Conservation (phyloP, 2,329 filamentous ascomycete genomes). For the Colletotrichum viniferum region DNA sequence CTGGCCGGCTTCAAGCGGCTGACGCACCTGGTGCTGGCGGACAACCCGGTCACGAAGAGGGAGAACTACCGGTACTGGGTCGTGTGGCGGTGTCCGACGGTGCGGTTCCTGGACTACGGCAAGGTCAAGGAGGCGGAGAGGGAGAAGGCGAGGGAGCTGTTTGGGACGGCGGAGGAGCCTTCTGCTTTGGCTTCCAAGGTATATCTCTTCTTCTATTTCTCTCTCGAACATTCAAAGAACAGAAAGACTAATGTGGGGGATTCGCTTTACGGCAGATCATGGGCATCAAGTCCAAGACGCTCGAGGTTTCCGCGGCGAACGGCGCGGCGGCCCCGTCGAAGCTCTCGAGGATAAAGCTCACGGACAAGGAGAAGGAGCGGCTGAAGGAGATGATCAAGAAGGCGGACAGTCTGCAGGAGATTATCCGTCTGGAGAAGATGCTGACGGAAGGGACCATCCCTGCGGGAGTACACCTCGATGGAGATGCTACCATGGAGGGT, state of each 20-base stretch:
- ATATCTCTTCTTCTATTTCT: background rate
- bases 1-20: constrained; percentile 71
- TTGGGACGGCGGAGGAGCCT: constrained; percentile 79
- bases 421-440: constrained; percentile 88
- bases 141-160: constrained; percentile 75
- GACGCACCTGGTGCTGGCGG: constrained; percentile 80
- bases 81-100: constrained; percentile 81
- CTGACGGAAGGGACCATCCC: constrained; percentile 88
- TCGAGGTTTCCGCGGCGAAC: constrained; percentile 60
- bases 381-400: constrained; percentile 87
- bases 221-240: background rate
- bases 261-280: constrained; percentile 64
- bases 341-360: constrained; percentile 81
- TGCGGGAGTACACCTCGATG: constrained; percentile 61
- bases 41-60: constrained; percentile 90
- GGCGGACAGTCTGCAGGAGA: constrained; percentile 88
- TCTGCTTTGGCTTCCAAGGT: constrained; percentile 80
- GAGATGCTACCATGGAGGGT: constrained; percentile 64
- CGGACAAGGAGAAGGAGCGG: constrained; percentile 83
- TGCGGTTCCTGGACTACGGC: constrained; percentile 90
- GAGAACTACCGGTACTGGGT: constrained; percentile 96
- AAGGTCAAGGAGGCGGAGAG: constrained; percentile 91
- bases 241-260: background rate
- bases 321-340: constrained; percentile 55
- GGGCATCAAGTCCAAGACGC: constrained; percentile 79